phyloP scores from a whole-genome alignment of 495 filamentous ascomycete genomes.

The Neurospora sp. region DNA sequence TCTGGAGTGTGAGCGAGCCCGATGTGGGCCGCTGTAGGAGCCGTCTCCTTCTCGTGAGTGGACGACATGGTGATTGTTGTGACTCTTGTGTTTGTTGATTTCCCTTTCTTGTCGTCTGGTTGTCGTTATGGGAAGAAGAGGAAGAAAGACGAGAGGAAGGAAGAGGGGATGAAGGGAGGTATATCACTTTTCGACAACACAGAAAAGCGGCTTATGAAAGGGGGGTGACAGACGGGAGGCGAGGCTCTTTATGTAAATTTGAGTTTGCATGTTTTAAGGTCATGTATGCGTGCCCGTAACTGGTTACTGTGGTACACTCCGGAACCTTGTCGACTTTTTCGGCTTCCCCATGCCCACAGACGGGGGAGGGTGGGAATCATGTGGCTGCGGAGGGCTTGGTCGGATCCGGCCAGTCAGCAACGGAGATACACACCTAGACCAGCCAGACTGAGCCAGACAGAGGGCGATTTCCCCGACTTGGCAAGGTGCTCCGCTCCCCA shows the following conservation, averaged over 20 bases:
- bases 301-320: background rate
- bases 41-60: constrained; percentile 13
- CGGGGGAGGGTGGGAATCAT: background rate
- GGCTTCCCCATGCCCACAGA: background rate
- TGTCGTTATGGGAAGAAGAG: background rate
- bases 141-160: background rate
- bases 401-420: constrained; percentile 12
- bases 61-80: constrained; percentile 12
- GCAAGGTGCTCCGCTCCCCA: constrained; percentile 7
- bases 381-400: constrained; percentile 6
- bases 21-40: constrained; percentile 4
- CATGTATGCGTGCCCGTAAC: background rate
- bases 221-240: background rate
- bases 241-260: background rate
- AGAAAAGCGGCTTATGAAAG: background rate
- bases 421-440: background rate
- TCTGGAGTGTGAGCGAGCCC: constrained; percentile 22
- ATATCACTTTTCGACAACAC: background rate
- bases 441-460: constrained; percentile 8
- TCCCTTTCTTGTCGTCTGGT: background rate
- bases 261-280: background rate
- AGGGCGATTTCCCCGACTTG: constrained; percentile 20
- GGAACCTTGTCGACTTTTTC: background rate
- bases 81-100: background rate
- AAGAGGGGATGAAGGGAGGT: background rate